phyloP scores from a whole-genome alignment of 2,329 filamentous ascomycete genomes.

The Fusarium domesticum region DNA sequence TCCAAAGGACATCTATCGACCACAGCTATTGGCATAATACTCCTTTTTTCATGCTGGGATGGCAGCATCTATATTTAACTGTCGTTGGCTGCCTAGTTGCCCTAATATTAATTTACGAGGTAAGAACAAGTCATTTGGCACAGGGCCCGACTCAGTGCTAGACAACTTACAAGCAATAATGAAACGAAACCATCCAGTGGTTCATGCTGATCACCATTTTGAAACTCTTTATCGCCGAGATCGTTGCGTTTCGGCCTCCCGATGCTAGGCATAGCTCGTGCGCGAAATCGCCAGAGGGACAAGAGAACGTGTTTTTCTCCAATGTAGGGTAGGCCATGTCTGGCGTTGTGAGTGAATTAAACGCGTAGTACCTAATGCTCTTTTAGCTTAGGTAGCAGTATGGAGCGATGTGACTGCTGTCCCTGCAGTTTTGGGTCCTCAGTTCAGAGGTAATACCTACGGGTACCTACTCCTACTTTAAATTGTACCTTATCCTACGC shows the following conservation, averaged over 20 bases:
- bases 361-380: too few species aligned
- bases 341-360: too few species aligned
- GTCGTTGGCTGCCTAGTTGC: not conserved
- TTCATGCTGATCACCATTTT: slow-evolving; percentile 23
- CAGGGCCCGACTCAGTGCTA: not conserved
- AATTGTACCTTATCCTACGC: too few species aligned
- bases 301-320: too few species aligned
- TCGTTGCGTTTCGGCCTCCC: not conserved
- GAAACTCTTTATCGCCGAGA: not conserved
- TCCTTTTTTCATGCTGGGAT: not conserved
- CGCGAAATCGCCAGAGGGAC: not conserved
- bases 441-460: too few species aligned
- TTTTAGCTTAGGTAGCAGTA: too few species aligned
- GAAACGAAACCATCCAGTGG: slow-evolving; percentile 16
- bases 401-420: too few species aligned
- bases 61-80: not conserved
- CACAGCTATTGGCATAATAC: not conserved
- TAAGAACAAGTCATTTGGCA: not conserved
- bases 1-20: not conserved
- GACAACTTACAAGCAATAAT: not conserved
- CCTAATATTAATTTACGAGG: not conserved
- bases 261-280: not conserved
- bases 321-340: too few species aligned
- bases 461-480: too few species aligned
- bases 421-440: too few species aligned